phyloP scores from a whole-genome alignment of 371 early-diverging fungal genomes.

The Blakeslea trispora region DNA sequence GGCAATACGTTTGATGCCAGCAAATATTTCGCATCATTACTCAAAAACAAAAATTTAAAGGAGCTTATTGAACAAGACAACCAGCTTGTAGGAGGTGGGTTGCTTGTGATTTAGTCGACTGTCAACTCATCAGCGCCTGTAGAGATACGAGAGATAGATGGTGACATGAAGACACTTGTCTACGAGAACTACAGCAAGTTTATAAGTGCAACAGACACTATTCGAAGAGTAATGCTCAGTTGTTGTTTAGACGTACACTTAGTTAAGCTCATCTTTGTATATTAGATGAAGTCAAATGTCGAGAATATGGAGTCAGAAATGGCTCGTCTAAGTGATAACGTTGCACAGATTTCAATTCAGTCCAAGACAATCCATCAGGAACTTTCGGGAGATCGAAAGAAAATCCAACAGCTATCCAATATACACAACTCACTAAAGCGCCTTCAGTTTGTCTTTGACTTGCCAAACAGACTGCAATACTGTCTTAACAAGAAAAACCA shows the following conservation, averaged over 20 bases:
- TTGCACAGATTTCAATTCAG: slow-evolving; percentile 64
- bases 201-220: slow-evolving; percentile 91
- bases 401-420: slow-evolving; percentile 74
- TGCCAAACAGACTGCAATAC: slow-evolving; percentile 72
- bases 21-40: slow-evolving; percentile 69
- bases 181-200: slow-evolving; percentile 97
- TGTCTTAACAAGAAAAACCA: slow-evolving; percentile 62
- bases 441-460: slow-evolving; percentile 85
- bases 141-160: slow-evolving; percentile 87
- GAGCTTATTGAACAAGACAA: slow-evolving; percentile 77
- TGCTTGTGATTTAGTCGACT: neutral
- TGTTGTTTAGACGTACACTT: too few relatives aligned
- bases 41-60: slow-evolving; percentile 66
- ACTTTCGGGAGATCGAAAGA: slow-evolving; percentile 66
- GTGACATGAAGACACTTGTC: slow-evolving; percentile 95
- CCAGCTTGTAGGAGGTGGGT: slow-evolving; percentile 68
- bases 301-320: slow-evolving; percentile 82
- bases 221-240: slow-evolving; percentile 56
- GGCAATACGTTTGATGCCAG: slow-evolving; percentile 71
- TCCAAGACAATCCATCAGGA: slow-evolving; percentile 56
- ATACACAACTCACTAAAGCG: slow-evolving; percentile 76
- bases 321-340: slow-evolving; percentile 67
- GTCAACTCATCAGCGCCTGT: neutral
- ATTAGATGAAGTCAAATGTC: slow-evolving; percentile 75
- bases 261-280: neutral